Conservation (phyloP, 2,329 filamentous ascomycete species). For the Hortaea werneckii region DNA sequence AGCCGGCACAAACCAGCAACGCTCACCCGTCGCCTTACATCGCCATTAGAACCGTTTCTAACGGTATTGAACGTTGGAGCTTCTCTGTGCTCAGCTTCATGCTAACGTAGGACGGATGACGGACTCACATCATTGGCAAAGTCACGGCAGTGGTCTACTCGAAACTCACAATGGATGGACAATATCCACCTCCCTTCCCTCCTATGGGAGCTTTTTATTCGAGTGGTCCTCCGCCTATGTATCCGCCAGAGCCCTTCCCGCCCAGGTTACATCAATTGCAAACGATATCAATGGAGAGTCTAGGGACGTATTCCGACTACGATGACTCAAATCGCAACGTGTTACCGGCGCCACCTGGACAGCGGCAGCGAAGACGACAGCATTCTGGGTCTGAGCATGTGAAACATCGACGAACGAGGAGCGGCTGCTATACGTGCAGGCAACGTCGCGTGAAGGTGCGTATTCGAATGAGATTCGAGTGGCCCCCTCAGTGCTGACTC, state of each 20-base stretch:
- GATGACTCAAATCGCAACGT: constrained; percentile 19
- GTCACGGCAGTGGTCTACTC: neutral
- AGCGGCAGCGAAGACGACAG: constrained; percentile 19
- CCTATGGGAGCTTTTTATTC: constrained; percentile 21
- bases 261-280: constrained; percentile 22
- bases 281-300: constrained; percentile 23
- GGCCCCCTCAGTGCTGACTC: neutral
- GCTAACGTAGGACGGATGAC: neutral
- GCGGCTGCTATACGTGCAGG: constrained; percentile 88
- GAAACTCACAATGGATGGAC: constrained; percentile 18
- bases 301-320: constrained; percentile 23
- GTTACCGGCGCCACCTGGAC: constrained; percentile 15
- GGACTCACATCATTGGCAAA: constrained; percentile 8
- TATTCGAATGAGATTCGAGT: neutral
- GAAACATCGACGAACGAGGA: constrained; percentile 87
- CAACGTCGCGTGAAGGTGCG: constrained; percentile 69
- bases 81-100: neutral
- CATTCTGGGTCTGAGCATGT: constrained; percentile 52
- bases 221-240: constrained; percentile 19
- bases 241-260: constrained; percentile 17
- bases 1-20: constrained; percentile 4
- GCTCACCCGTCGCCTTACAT: neutral
- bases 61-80: constrained; percentile 11
- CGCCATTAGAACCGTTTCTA: constrained; percentile 9
- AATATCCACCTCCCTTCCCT: constrained; percentile 19